Percentiles rank a stretch among this genome's conserved stretches.
These are phyloP conservation scores for Taiozyma sp. DNA, from an alignment of 1,139 yeast species.

Conservation along the genomic window DNA sequence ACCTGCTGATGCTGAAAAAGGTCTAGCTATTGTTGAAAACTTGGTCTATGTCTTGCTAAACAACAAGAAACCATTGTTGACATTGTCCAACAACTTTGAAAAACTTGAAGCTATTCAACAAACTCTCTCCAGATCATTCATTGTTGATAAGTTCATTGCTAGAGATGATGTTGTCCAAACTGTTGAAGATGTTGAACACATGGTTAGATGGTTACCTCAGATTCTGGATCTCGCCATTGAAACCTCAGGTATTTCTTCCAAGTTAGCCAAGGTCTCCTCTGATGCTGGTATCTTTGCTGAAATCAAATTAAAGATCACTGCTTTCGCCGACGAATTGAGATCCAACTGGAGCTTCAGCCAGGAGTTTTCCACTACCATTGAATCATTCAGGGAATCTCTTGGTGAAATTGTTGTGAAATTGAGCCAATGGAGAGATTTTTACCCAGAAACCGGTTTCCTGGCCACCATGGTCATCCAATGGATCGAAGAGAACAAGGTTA, in stretches of 20 bases:
- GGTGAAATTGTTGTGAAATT: constrained; percentile 7
- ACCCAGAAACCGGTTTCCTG: constrained; percentile 36
- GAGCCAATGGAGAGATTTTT: constrained; percentile 29
- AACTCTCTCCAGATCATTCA: constrained; percentile 5
- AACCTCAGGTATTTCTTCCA: constrained; percentile 26
- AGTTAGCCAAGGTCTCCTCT: constrained; percentile 12
- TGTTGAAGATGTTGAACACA: constrained; percentile 8
- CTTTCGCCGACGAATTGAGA: constrained; percentile 10
- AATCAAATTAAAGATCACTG: constrained; percentile 13
- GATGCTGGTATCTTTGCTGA: constrained; percentile 20
- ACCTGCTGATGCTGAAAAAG: constrained; percentile 66
- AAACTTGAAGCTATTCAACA: constrained; percentile 15
- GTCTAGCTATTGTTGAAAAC: constrained; percentile 77
- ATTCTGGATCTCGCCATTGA: constrained; percentile 44
- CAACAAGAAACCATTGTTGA: constrained; percentile 42
- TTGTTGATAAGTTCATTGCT: constrained; percentile 7
- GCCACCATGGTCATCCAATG: constrained; percentile 42
- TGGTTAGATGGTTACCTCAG: constrained; percentile 40
- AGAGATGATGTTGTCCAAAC: constrained; percentile 1
- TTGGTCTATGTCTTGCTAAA: constrained; percentile 50
- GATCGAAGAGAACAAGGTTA: constrained; percentile 24
- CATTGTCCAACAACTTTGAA: constrained; percentile 26
- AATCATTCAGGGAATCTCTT: constrained; percentile 15
- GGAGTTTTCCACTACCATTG: not conserved
- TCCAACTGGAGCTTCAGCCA: constrained; percentile 17